These are phyloP conservation scores for Batkoa obscura DNA, from an alignment of 371 early-diverging fungal genomes.

Conservation along the genomic window DNA sequence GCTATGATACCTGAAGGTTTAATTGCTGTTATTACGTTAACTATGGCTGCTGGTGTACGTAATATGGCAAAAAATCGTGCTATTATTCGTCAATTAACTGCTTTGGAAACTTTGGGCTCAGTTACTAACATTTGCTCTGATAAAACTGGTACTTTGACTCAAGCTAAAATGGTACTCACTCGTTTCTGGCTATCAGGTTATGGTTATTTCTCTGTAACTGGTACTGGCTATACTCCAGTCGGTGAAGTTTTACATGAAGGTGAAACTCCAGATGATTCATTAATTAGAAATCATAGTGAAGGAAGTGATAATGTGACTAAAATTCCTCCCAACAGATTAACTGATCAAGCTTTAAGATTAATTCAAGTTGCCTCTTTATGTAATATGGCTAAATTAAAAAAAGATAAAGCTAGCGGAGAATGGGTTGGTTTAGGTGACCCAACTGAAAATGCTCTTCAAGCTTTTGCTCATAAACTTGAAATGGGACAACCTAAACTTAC, in stretches of 20 bases:
- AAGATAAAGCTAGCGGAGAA: slow-evolving; percentile 30
- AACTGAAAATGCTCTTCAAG: slow-evolving; percentile 60
- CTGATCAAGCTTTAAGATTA: background rate
- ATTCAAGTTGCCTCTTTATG: slow-evolving; percentile 34
- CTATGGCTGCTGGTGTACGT: slow-evolving; percentile 81
- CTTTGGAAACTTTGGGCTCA: slow-evolving; percentile 76
- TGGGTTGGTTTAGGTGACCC: slow-evolving; percentile 65
- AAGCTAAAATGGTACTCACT: slow-evolving; percentile 52
- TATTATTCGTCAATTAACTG: slow-evolving; percentile 70
- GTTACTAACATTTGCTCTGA: slow-evolving; percentile 88
- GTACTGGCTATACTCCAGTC: slow-evolving; percentile 39
- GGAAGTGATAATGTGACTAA: slow-evolving; percentile 23
- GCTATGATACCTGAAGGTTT: slow-evolving; percentile 94
- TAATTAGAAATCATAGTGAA: slow-evolving; percentile 2
- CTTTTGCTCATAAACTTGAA: slow-evolving; percentile 40
- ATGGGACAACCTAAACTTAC: slow-evolving; percentile 32
- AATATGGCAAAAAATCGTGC: slow-evolving; percentile 73
- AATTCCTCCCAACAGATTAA: slow-evolving; percentile 26
- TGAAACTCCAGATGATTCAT: background rate
- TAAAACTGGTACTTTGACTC: slow-evolving; percentile 43
- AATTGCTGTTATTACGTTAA: slow-evolving; percentile 67
- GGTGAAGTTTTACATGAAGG: slow-evolving; percentile 26
- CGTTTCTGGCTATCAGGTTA: slow-evolving; percentile 44
- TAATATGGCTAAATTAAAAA: slow-evolving; percentile 48
- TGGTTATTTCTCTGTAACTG: slow-evolving; percentile 35